Evolutionary conservation across 345 rosid genomes (phyloP).

Genomic region (Hibiscus syriacus): DNA sequence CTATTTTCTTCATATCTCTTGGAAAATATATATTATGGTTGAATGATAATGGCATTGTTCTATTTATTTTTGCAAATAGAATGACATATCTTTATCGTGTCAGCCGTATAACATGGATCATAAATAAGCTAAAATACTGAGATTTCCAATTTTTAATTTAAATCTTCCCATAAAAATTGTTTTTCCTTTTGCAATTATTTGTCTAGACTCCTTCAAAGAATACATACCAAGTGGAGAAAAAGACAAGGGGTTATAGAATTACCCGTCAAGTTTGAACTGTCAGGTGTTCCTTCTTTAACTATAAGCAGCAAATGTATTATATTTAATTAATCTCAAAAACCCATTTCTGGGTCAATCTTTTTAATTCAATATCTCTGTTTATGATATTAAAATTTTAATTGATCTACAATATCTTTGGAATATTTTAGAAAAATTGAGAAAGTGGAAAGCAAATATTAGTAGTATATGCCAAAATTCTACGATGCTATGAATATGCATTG

Average conservation of each 20-base stretch:
- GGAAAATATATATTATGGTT: neutral
- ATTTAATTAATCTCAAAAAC: no score
- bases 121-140: neutral
- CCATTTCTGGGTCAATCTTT: no score
- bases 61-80: no score
- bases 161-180: neutral
- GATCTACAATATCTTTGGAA: neutral
- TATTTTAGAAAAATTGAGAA: neutral
- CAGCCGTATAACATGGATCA: constrained; percentile 11
- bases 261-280: neutral
- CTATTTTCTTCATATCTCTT: no score
- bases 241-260: constrained; percentile 9
- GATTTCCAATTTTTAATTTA: neutral
- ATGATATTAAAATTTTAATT: no score
- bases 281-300: neutral
- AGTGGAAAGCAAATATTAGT: constrained; percentile 2
- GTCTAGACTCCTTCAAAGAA: neutral
- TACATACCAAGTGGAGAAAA: constrained; percentile 6
- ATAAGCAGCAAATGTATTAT: no score
- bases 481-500: neutral
- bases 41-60: no score
- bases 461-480: constrained; percentile 1
- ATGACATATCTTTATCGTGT: no score
- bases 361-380: no score
- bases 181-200: neutral